Conservation (phyloP, 345 rosid genomes). For the Linum usitatissimum region DNA sequence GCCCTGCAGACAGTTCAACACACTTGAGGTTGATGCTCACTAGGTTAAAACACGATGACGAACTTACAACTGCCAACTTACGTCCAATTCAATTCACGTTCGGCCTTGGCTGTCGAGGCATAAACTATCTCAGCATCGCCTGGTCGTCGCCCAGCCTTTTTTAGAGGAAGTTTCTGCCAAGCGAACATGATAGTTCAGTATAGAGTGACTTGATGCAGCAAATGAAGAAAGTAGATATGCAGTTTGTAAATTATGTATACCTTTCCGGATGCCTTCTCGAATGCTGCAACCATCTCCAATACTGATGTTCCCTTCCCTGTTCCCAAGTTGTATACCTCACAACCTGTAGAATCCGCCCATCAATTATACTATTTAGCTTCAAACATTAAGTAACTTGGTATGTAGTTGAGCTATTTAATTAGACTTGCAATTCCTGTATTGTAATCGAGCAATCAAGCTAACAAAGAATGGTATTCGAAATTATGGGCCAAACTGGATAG, state of each 20-base stretch:
- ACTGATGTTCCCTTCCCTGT: conserved; percentile 98
- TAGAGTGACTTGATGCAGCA: background rate
- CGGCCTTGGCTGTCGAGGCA: conserved; percentile 80
- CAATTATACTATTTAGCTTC: background rate
- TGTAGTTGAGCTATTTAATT: too few species aligned
- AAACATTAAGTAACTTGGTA: background rate
- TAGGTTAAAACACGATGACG: background rate
- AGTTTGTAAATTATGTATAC: conserved; percentile 18
- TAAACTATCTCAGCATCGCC: conserved; percentile 89
- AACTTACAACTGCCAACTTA: conserved; percentile 26
- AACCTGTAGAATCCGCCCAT: conserved; percentile 31
- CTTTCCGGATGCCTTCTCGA: conserved; percentile 87
- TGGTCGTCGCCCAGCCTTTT: conserved; percentile 54
- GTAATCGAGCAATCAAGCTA: background rate
- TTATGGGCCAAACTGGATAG: background rate
- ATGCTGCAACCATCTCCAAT: conserved; percentile 90
- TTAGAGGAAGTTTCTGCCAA: conserved; percentile 68
- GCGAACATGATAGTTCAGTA: background rate
- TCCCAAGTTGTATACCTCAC: conserved; percentile 92
- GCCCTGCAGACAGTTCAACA: conserved; percentile 38
- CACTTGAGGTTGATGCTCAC: too few species aligned
- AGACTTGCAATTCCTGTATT: background rate
- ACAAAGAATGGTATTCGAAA: background rate
- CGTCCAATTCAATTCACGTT: conserved; percentile 77
- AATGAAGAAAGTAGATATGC: background rate